Evolutionary conservation across 768 basidiomycete species (phyloP).

Genomic region (Suillus fuscotomentosus): DNA sequence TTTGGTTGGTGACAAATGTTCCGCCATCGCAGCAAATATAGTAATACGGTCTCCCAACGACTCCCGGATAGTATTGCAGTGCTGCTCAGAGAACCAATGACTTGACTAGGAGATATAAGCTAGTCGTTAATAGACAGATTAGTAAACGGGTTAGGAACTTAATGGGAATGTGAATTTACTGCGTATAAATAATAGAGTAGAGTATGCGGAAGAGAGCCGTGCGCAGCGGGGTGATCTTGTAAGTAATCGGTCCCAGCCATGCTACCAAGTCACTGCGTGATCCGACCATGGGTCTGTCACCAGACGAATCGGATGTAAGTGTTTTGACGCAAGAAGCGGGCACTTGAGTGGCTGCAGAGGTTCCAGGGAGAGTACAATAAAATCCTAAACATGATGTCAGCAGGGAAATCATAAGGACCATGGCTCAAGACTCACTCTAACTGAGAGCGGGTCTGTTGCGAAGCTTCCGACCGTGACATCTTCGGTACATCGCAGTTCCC

Average conservation of each 20-base stretch:
- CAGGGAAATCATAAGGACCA: not conserved
- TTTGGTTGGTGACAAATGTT: not conserved
- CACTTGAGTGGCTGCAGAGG: conserved; percentile 39
- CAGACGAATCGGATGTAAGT: conserved; percentile 52
- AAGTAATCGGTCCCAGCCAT: not conserved
- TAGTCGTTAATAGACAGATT: not conserved
- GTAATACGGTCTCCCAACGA: not conserved
- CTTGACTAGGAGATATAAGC: not conserved
- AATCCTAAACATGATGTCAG: conserved; percentile 43
- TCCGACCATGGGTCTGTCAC: conserved; percentile 55
- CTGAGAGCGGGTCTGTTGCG: conserved; percentile 39
- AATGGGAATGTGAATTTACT: not conserved
- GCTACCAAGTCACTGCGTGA: conserved; percentile 7
- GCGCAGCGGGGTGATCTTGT: not conserved
- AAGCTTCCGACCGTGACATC: conserved; percentile 47
- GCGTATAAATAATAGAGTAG: not conserved
- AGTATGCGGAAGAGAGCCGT: not conserved
- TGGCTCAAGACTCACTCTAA: conserved; percentile 43
- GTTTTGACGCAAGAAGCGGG: conserved; percentile 35
- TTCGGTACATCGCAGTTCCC: conserved; percentile 41
- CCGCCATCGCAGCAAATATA: not conserved
- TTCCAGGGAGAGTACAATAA: conserved; percentile 48
- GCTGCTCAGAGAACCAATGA: not conserved
- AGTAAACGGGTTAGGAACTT: not conserved
- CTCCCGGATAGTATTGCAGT: not conserved